These are phyloP conservation scores for Fraxinus angustifolia DNA, from an alignment of 305 asterid genomes.

Conservation along the genomic window DNA sequence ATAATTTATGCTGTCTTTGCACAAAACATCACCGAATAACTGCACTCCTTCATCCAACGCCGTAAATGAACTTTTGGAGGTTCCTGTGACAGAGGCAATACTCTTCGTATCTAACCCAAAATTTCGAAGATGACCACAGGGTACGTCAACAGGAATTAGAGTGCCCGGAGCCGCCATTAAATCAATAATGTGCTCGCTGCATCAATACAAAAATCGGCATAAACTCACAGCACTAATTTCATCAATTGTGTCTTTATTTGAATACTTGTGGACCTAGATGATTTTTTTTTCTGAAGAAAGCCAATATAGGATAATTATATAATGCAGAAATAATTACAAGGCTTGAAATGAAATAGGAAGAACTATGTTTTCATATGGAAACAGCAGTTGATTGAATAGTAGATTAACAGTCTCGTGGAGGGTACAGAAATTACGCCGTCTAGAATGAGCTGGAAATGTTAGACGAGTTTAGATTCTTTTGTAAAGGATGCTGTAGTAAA, in stretches of 20 bases:
- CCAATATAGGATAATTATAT: neutral
- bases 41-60: constrained; percentile 38
- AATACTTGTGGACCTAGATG: constrained; percentile 1
- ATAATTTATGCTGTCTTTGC: constrained; percentile 22
- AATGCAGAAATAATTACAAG: neutral
- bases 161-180: constrained; percentile 99
- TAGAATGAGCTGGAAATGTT: neutral
- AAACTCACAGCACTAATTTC: constrained; percentile 7
- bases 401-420: neutral
- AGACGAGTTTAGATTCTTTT: neutral
- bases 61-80: constrained; percentile 24
- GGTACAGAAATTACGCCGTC: neutral
- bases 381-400: neutral
- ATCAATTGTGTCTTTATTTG: neutral
- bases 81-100: constrained; percentile 34
- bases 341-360: neutral
- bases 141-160: constrained; percentile 83
- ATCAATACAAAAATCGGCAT: constrained; percentile 20
- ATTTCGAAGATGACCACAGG: constrained; percentile 60
- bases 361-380: neutral
- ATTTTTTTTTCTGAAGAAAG: neutral
- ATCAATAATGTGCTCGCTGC: constrained; percentile 96
- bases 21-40: constrained; percentile 24
- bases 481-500: neutral
- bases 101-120: constrained; percentile 56